These are phyloP conservation scores for Oxyria digyna DNA, from an alignment of 148 eudicot genomes.

Conservation along the genomic window DNA sequence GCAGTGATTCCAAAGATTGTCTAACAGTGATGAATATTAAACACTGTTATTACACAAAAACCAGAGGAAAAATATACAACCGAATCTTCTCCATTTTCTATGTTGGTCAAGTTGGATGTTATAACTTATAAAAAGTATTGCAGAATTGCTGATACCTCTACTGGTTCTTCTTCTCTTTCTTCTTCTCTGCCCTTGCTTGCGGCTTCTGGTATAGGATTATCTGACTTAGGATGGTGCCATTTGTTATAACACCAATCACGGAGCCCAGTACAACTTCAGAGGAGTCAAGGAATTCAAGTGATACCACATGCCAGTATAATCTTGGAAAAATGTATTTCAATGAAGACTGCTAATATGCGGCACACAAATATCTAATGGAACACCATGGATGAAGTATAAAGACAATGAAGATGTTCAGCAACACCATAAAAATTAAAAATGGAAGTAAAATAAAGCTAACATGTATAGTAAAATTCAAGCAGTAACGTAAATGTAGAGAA, in stretches of 20 bases:
- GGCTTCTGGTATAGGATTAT: slow-evolving; percentile 63
- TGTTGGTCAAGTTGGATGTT: slow-evolving; percentile 1
- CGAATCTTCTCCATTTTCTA: slow-evolving; percentile 2
- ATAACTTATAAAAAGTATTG: background rate
- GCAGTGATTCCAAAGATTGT: background rate
- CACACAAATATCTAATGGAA: too few species aligned
- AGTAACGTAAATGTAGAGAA: background rate
- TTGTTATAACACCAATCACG: slow-evolving; percentile 49
- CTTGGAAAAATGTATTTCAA: background rate
- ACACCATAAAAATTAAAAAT: background rate
- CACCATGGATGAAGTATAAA: background rate
- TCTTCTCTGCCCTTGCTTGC: slow-evolving; percentile 51
- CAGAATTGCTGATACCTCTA: background rate
- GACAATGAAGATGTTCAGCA: background rate
- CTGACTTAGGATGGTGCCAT: slow-evolving; percentile 71
- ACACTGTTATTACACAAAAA: background rate
- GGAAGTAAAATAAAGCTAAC: background rate
- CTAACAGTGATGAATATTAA: background rate
- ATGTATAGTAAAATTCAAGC: background rate
- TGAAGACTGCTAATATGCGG: too few species aligned
- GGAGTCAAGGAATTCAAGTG: slow-evolving; percentile 24
- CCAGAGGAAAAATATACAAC: background rate
- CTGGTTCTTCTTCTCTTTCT: slow-evolving; percentile 41
- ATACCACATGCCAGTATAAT: background rate
- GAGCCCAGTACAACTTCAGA: slow-evolving; percentile 64